Percentiles rank a stretch among this genome's conserved stretches.
These are phyloP conservation scores for Phlyctochytrium arcticum DNA, from an alignment of 192 early-diverging fungal species.

Conservation along the genomic window DNA sequence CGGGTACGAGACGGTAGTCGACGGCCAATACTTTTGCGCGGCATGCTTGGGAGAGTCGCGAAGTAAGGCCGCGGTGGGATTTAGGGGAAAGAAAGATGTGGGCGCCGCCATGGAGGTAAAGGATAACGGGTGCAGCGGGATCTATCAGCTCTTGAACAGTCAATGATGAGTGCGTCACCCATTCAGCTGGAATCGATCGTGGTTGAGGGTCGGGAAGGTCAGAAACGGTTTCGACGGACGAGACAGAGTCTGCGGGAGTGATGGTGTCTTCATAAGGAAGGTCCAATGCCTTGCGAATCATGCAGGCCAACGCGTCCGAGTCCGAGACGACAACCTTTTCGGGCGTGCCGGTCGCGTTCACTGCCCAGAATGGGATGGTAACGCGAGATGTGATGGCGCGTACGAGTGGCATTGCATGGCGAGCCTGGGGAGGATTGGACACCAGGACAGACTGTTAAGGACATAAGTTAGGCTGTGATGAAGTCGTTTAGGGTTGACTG, in stretches of 20 bases:
- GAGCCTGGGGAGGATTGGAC: constrained; percentile 29
- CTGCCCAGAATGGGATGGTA: constrained; percentile 20
- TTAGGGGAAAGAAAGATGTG: constrained; percentile 29
- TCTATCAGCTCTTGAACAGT: too few relatives aligned
- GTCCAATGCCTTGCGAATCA: constrained; percentile 9
- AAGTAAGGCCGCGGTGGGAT: constrained; percentile 34
- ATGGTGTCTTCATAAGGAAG: too few relatives aligned
- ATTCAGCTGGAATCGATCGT: constrained; percentile 9
- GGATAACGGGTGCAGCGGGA: constrained; percentile 42
- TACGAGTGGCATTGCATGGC: constrained; percentile 32
- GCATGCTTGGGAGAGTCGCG: constrained; percentile 43
- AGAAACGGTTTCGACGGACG: constrained; percentile 3
- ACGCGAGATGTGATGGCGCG: constrained; percentile 13
- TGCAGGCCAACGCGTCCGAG: background rate
- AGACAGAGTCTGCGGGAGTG: too few relatives aligned
- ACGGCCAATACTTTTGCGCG: constrained; percentile 51
- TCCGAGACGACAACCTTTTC: background rate
- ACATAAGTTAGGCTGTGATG: background rate
- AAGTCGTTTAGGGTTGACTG: background rate
- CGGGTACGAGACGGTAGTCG: constrained; percentile 79
- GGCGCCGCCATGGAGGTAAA: constrained; percentile 72
- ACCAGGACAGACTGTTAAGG: constrained; percentile 9
- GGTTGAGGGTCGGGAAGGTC: background rate
- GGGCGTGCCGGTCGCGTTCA: constrained; percentile 7
- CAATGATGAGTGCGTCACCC: constrained; percentile 19